A percentile compares a stretch with the other conserved stretches of the same genome.
phyloP scores from a whole-genome alignment of 805 yeast species.

The Saccharomycopsis olivae region DNA sequence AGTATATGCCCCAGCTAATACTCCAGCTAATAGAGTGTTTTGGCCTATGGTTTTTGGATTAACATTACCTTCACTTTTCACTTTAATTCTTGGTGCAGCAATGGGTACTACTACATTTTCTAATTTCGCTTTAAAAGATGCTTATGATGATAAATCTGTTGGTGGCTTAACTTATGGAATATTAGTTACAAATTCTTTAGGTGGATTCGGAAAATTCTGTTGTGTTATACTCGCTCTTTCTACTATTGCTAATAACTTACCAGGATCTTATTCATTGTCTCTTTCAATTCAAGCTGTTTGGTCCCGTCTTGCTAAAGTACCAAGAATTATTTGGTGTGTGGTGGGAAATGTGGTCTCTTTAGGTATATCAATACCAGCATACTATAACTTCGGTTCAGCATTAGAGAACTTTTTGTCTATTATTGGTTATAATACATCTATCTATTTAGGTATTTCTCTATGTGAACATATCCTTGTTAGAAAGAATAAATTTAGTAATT shows the following conservation, averaged over 20 bases:
- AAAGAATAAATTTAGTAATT: slow-evolving; percentile 41
- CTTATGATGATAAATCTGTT: slow-evolving; percentile 42
- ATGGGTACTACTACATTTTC: slow-evolving; percentile 55
- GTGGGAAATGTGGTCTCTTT: slow-evolving; percentile 65
- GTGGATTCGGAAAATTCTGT: slow-evolving; percentile 84
- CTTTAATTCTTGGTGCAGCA: slow-evolving; percentile 81
- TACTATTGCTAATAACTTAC: slow-evolving; percentile 84
- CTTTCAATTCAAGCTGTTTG: slow-evolving; percentile 80
- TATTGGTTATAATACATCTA: slow-evolving; percentile 84
- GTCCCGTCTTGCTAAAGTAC: slow-evolving; percentile 61
- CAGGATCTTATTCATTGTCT: slow-evolving; percentile 87
- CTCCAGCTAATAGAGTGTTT: slow-evolving; percentile 51
- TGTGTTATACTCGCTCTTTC: slow-evolving; percentile 77
- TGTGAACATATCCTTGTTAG: slow-evolving; percentile 78
- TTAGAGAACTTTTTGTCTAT: slow-evolving; percentile 83
- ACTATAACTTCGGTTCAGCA: slow-evolving; percentile 57
- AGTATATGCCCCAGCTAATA: slow-evolving; percentile 66
- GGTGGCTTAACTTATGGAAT: slow-evolving; percentile 83
- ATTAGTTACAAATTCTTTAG: slow-evolving; percentile 67
- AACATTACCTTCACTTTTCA: slow-evolving; percentile 55
- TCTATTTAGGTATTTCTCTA: slow-evolving; percentile 63
- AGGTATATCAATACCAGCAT: slow-evolving; percentile 84
- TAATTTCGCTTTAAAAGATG: slow-evolving; percentile 33
- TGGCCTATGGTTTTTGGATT: slow-evolving; percentile 54
- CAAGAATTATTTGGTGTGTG: slow-evolving; percentile 76